Evolutionary conservation across 331 rosid genomes (phyloP).

Genomic region (Rosa hybrid): DNA sequence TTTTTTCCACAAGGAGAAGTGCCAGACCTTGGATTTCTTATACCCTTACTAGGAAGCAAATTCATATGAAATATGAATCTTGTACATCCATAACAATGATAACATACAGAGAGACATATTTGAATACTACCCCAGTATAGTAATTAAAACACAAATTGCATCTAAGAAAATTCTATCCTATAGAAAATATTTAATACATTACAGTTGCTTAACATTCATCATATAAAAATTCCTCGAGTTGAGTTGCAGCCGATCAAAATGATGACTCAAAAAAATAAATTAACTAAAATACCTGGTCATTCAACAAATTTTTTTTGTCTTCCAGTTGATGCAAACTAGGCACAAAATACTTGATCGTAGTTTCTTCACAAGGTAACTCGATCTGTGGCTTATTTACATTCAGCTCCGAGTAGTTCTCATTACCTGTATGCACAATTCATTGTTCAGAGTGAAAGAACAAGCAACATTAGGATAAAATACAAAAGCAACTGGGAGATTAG

Average conservation of each 20-base stretch:
- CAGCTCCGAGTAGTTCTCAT: slow-evolving; percentile 46
- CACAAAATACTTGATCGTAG: slow-evolving; percentile 18
- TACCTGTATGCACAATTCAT: slow-evolving; percentile 42
- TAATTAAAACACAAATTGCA: not conserved
- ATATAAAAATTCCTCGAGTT: too few relatives aligned
- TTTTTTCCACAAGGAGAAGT: not conserved
- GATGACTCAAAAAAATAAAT: not conserved
- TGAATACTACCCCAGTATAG: not conserved
- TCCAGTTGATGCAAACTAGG: slow-evolving; percentile 52
- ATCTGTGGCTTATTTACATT: slow-evolving; percentile 43
- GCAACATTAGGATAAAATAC: slow-evolving; percentile 1
- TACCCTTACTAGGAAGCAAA: not conserved
- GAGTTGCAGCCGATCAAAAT: not conserved
- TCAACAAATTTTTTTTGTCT: slow-evolving; percentile 31
- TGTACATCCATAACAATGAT: not conserved
- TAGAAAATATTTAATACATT: too few relatives aligned
- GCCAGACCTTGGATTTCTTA: not conserved
- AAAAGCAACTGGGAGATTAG: slow-evolving; percentile 27
- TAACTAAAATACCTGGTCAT: slow-evolving; percentile 31
- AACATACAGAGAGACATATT: not conserved
- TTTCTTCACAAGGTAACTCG: slow-evolving; percentile 46
- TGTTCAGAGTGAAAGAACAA: slow-evolving; percentile 28
- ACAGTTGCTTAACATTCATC: not conserved
- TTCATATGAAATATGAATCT: not conserved
- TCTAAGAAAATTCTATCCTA: too few relatives aligned